A percentile compares a stretch with the other conserved stretches of the same genome.
phyloP scores from a whole-genome alignment of 2,329 filamentous ascomycete genomes.

The Cadophora sp. region DNA sequence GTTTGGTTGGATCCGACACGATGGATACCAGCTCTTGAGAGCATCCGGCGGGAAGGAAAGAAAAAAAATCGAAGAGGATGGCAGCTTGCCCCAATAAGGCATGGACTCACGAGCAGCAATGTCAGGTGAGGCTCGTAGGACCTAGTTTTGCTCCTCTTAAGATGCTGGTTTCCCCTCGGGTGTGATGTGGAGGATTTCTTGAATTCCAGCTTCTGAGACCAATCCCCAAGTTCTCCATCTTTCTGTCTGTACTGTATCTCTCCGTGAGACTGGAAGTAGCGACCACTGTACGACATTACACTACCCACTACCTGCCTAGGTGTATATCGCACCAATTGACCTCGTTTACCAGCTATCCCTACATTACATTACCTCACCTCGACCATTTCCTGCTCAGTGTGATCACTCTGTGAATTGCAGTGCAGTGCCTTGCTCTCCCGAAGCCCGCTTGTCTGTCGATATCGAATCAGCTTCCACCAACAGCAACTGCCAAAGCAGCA shows the following conservation, averaged over 20 bases:
- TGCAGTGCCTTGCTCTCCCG: not conserved
- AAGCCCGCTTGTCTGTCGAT: not conserved
- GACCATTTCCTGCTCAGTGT: constrained; percentile 14
- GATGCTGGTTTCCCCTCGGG: not conserved
- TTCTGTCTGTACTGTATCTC: not conserved
- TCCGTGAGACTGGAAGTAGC: constrained; percentile 6
- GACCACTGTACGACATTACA: constrained; percentile 13
- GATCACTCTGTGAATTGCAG: constrained; percentile 14
- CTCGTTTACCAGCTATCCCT: not conserved
- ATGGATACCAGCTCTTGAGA: constrained; percentile 10
- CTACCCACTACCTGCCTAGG: too few relatives aligned
- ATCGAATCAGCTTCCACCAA: constrained; percentile 2
- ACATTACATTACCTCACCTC: not conserved
- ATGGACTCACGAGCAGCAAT: not conserved
- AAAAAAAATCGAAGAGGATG: not conserved
- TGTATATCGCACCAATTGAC: not conserved
- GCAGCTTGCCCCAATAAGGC: not conserved
- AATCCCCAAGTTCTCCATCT: not conserved
- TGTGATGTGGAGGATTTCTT: not conserved
- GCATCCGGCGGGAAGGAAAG: too few relatives aligned
- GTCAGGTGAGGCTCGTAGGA: constrained; percentile 4
- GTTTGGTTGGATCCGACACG: constrained; percentile 2
- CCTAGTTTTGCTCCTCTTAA: not conserved
- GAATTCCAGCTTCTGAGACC: not conserved
- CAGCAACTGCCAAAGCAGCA: constrained; percentile 10